Evolutionary conservation across 352 stramenopile species (phyloP).

Genomic region (Phytopythium chamaehyphon): DNA sequence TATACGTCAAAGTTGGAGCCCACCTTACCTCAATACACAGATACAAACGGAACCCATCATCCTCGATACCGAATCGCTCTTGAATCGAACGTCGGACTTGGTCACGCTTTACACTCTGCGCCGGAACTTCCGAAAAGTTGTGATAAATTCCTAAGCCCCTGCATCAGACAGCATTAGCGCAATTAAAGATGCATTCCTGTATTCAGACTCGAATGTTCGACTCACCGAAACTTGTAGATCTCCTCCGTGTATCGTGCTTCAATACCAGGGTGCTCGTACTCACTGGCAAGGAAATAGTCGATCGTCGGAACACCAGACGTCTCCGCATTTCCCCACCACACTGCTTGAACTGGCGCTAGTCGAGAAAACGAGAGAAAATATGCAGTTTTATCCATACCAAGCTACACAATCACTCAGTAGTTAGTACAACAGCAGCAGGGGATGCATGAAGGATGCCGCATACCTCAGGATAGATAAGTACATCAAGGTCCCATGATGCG

Average conservation of each 20-base stretch:
- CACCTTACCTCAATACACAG: slow-evolving; percentile 50
- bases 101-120: slow-evolving; percentile 29
- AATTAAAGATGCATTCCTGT: not conserved
- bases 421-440: not conserved
- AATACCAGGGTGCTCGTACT: slow-evolving; percentile 48
- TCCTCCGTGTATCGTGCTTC: slow-evolving; percentile 56
- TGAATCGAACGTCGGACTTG: slow-evolving; percentile 43
- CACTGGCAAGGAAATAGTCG: slow-evolving; percentile 66
- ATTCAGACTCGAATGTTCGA: slow-evolving; percentile 4
- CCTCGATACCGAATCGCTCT: slow-evolving; percentile 51
- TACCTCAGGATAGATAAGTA: slow-evolving; percentile 75
- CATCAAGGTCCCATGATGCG: slow-evolving; percentile 38
- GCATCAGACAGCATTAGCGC: slow-evolving; percentile 1
- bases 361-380: slow-evolving; percentile 70
- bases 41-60: slow-evolving; percentile 52
- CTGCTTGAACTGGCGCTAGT: slow-evolving; percentile 61
- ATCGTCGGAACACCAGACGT: slow-evolving; percentile 62
- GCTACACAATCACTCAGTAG: slow-evolving; percentile 22
- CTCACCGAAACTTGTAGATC: slow-evolving; percentile 53
- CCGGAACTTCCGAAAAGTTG: slow-evolving; percentile 30
- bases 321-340: slow-evolving; percentile 75
- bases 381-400: slow-evolving; percentile 76
- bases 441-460: not conserved
- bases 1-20: not conserved
- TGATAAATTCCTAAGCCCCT: slow-evolving; percentile 73